Conservation (phyloP, 1,284 basidiomycete species). For the Phellopilus nigrolimitatus region DNA sequence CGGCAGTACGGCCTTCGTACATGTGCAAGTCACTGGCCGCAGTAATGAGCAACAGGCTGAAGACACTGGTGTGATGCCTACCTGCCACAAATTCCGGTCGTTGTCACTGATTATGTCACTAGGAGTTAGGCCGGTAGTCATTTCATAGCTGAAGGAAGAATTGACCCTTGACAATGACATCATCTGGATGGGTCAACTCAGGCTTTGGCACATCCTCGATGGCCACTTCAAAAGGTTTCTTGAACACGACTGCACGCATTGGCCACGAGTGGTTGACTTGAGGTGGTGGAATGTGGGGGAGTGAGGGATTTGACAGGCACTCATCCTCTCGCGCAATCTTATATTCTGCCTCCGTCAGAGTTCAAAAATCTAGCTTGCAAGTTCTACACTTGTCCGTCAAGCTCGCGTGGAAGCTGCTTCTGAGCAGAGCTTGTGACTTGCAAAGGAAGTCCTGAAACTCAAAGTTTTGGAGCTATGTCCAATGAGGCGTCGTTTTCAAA, state of each 20-base stretch:
- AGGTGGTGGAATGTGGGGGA: background rate
- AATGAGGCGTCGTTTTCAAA: too few relatives aligned
- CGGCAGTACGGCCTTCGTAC: slow-evolving; percentile 51
- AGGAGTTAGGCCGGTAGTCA: background rate
- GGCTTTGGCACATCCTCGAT: slow-evolving; percentile 42
- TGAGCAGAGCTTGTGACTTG: too few relatives aligned
- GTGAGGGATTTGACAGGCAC: too few relatives aligned
- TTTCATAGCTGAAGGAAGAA: slow-evolving; percentile 8
- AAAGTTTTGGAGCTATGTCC: too few relatives aligned
- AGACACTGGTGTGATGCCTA: slow-evolving; percentile 17
- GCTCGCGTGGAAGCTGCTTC: too few relatives aligned
- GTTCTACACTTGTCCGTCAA: too few relatives aligned
- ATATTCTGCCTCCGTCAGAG: too few relatives aligned
- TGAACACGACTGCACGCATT: slow-evolving; percentile 51
- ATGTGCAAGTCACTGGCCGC: slow-evolving; percentile 44
- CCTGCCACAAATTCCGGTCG: slow-evolving; percentile 48
- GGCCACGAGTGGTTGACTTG: background rate
- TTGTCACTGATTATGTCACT: slow-evolving; percentile 37
- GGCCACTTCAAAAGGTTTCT: slow-evolving; percentile 42
- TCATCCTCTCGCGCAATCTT: too few relatives aligned
- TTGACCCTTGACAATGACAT: slow-evolving; percentile 43
- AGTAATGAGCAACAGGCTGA: slow-evolving; percentile 6
- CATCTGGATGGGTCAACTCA: slow-evolving; percentile 44
- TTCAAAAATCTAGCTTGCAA: too few relatives aligned
- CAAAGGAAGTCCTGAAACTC: too few relatives aligned